phyloP scores from a whole-genome alignment of 352 stramenopile species.

The Globisporangium viniferum region DNA sequence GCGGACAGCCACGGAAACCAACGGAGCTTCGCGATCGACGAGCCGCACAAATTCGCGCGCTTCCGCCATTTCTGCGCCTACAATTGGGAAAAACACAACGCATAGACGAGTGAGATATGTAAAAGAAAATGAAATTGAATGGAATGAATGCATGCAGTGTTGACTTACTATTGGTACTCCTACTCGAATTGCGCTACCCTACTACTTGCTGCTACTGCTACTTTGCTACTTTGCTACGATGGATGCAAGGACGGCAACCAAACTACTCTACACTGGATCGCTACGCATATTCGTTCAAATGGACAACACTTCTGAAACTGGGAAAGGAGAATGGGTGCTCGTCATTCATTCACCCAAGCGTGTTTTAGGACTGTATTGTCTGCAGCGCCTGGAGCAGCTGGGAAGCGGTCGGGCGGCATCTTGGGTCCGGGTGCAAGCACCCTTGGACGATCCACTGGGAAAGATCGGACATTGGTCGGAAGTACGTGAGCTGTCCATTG shows the following conservation, averaged over 20 bases:
- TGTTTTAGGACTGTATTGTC: slow-evolving; percentile 18
- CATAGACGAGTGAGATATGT: not conserved
- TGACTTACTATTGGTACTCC: not conserved
- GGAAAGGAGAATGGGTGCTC: not conserved
- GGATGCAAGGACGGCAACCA: slow-evolving; percentile 1
- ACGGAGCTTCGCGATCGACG: slow-evolving; percentile 35
- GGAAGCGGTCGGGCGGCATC: slow-evolving; percentile 54
- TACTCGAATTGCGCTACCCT: slow-evolving; percentile 4
- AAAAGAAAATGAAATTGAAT: slow-evolving; percentile 6
- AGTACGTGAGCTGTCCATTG: slow-evolving; percentile 33
- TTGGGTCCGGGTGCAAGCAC: slow-evolving; percentile 62
- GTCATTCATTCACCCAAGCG: not conserved
- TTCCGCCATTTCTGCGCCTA: slow-evolving; percentile 60
- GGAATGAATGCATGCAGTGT: not conserved
- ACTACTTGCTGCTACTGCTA: slow-evolving; percentile 9
- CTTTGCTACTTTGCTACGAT: slow-evolving; percentile 8
- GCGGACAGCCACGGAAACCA: slow-evolving; percentile 27
- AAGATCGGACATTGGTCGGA: slow-evolving; percentile 41
- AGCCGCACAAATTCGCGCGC: slow-evolving; percentile 56
- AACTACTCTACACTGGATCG: slow-evolving; percentile 16
- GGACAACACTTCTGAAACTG: slow-evolving; percentile 11
- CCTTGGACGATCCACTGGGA: slow-evolving; percentile 68
- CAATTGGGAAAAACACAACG: slow-evolving; percentile 30
- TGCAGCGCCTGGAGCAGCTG: slow-evolving; percentile 61
- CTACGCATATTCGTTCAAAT: slow-evolving; percentile 14